Evolutionary conservation across 2,329 filamentous ascomycete genomes (phyloP), one percentile per base, ranked within the genome.

Genomic region (Rachicladosporium sp.): DNA sequence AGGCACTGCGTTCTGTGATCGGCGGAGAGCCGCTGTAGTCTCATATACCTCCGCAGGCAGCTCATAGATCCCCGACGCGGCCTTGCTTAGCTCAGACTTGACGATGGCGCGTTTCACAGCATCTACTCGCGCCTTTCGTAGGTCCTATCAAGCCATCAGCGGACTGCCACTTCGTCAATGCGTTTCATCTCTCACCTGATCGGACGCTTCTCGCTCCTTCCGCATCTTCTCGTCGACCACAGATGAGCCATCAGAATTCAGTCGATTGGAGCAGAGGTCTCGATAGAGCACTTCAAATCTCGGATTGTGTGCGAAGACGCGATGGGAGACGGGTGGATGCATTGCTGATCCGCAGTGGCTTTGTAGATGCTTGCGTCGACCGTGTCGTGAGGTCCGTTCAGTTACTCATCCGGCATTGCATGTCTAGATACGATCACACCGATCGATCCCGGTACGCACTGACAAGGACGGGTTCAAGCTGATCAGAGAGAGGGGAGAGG

Each of bases 231-330:
- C 61, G 15, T 60, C 60, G 32, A 64, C 53, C 29, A 52, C 57
- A 2, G 66, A 63, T 2, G 65, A 64, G n/a, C 61, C 65, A 55
- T 69, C 61, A 1, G 47, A 35, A 39, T 66, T 64, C 4, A 69
- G 46, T 49, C 63, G 66, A 35, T 62, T 59, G 1, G 55, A 52
- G 34, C 57, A 60, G 1, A 70, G 49, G 45, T 69, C 64, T 34
- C 62, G 59, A 49, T 68, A 68, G 1, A 70, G 50, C 0, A 58
- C 51, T 10, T 64, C 62, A 40, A 70, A 69, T 29, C 59, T 62
- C 0, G 65, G 62, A 38, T 69, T 67, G 1, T 56, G 52, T 15
- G 61, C 48, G 0, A 66, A 43, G 0, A 60, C 48, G 1, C 43
- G 43, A 1, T 60, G 55, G 19, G 65, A 57, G 1, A 67, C 51